Conservation (phyloP, 345 rosid species). For the Sonneratia alba region DNA sequence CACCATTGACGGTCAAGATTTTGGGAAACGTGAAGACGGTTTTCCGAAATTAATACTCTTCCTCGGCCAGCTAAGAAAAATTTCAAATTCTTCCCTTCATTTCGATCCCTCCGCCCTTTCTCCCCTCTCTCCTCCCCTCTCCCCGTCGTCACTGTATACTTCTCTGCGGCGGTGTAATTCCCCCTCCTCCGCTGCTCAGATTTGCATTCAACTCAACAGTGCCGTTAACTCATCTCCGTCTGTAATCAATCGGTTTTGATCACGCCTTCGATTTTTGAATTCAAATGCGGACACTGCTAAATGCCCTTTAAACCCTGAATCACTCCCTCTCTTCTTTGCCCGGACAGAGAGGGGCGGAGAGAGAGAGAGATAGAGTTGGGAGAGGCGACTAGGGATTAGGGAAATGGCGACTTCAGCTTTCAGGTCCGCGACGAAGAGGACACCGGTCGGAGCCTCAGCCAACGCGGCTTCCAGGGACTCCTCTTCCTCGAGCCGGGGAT, state of each 20-base stretch:
- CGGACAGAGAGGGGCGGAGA: not conserved
- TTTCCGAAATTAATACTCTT: not conserved
- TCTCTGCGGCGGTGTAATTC: no score
- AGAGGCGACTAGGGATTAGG: not conserved
- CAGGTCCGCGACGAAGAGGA: slow-evolving; percentile 49
- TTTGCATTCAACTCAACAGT: not conserved
- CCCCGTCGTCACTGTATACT: no score
- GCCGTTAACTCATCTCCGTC: not conserved
- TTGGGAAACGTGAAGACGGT: no score
- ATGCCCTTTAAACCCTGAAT: not conserved
- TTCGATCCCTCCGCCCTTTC: no score
- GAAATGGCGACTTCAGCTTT: slow-evolving; percentile 75
- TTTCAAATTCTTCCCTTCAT: no score
- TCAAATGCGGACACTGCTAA: not conserved
- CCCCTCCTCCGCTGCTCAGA: not conserved
- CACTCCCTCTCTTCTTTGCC: not conserved
- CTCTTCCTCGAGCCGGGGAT: slow-evolving; percentile 25
- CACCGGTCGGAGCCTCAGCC: slow-evolving; percentile 32
- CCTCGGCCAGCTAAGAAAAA: no score
- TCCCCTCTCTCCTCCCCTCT: no score
- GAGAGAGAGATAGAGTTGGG: not conserved
- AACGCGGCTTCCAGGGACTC: slow-evolving; percentile 30
- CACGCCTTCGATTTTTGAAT: not conserved
- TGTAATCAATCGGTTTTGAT: not conserved
- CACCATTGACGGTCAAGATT: slow-evolving; percentile 4